Percentiles rank a stretch among this genome's conserved stretches.
Evolutionary conservation across 148 eudicot species (phyloP).

Genomic region (Fagopyrum homotropicum): DNA sequence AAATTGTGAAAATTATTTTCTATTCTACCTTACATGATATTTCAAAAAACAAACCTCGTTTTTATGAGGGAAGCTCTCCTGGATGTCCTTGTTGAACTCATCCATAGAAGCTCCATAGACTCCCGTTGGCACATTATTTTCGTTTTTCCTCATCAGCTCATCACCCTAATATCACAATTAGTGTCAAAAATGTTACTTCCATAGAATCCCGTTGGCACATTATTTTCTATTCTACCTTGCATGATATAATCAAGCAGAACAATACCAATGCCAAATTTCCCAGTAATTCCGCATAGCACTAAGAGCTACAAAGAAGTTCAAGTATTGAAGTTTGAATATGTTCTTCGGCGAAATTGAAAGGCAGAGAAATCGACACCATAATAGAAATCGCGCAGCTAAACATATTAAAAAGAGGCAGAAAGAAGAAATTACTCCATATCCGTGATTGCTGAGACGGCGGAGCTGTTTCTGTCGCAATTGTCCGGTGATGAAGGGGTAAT

Average conservation of each 20-base stretch:
- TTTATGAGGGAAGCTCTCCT: constrained; percentile 50
- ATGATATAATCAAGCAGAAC: not conserved
- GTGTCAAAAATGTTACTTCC: not conserved
- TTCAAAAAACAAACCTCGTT: constrained; percentile 49
- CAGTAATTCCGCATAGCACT: not conserved
- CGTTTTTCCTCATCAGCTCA: constrained; percentile 77
- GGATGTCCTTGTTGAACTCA: constrained; percentile 57
- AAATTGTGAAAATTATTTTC: not conserved
- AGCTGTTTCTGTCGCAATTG: constrained; percentile 65
- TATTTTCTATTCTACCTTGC: too few species aligned
- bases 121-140: constrained; percentile 76
- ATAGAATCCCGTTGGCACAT: too few species aligned
- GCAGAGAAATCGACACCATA: not conserved
- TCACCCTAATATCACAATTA: constrained; percentile 52
- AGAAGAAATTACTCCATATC: constrained; percentile 52
- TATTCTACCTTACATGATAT: not conserved
- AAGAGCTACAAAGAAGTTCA: too few species aligned
- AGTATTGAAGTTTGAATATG: not conserved
- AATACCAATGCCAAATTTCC: not conserved
- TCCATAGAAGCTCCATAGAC: constrained; percentile 55
- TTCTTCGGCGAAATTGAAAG: not conserved
- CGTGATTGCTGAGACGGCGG: constrained; percentile 93
- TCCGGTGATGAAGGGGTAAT: constrained; percentile 63
- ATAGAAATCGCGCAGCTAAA: too few species aligned
- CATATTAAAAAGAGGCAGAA: not conserved